Base-by-base conservation (phyloP, 179 eudicot species). In the Beta corolliflora region DNA sequence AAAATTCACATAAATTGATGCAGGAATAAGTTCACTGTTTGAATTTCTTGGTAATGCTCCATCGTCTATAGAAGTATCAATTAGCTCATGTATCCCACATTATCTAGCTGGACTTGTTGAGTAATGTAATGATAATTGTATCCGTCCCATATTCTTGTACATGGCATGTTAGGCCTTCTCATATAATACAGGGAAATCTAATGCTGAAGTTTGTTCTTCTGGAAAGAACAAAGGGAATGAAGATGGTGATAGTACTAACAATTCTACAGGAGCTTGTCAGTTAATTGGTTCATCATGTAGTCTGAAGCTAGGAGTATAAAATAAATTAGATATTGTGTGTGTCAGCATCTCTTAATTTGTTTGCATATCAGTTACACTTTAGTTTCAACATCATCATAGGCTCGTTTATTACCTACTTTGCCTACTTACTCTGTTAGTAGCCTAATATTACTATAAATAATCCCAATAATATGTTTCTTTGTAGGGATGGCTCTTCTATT, bases 401-500 rank as follows among this genome's bases (percentile, higher is more conserved):
- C 54, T 72, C n/a, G 44, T 54, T 41, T 75, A 1, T 66, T 31
- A 36, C 46, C n/a, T 44, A 58, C 29, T 74, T 64, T 53, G 70
- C 53, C 23, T 45, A 9, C 65, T 15, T 77, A 73, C 70, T 84
- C 46, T 73, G 5, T 81, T 10, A 31, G 5, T 60, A 25, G 29
- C 29, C 29, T 25, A 25, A 25, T 25, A 21, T 56, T 76, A 45
- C 64, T 72, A n/a, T n/a, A n/a, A n/a, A 45, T 72, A 50, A 67
- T 75, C 69, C 60, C 41, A 74, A 72, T 77, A 31, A 67, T 81
- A 69, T 61, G 1, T 31, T 18, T 73, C 44, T 41, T 67, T 84
- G 87, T 91, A 97, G 99, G 99, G 99, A 75, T 97, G 99, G 99
- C 92, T 97, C 63, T 97, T 97, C 83, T 97, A 90, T 84, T 88